These are phyloP conservation scores for Tolypocladium guangdongense DNA, from an alignment of 2,329 filamentous ascomycete species.

Conservation along the genomic window DNA sequence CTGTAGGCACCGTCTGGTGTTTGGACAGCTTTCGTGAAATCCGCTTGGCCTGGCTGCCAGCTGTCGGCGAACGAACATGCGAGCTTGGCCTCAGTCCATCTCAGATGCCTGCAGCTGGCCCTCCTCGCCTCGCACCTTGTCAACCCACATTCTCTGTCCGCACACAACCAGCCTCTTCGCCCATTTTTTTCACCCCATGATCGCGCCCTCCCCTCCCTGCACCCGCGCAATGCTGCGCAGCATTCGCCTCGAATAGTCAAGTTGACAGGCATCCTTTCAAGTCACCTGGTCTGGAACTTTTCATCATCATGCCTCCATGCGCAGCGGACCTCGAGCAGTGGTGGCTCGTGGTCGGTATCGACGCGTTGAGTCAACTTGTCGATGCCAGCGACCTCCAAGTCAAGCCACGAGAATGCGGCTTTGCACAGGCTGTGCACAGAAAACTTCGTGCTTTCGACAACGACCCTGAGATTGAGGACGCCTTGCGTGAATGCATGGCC, in stretches of 20 bases:
- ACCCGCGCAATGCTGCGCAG: background rate
- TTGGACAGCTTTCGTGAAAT: background rate
- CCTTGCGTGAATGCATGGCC: constrained; percentile 10
- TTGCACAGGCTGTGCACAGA: constrained; percentile 18
- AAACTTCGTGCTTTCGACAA: constrained; percentile 21
- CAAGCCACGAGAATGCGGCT: constrained; percentile 18
- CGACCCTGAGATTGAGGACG: constrained; percentile 8
- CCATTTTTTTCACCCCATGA: background rate
- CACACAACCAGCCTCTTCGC: background rate
- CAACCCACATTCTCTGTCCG: background rate
- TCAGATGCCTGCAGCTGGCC: background rate
- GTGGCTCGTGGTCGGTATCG: constrained; percentile 19
- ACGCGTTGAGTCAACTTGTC: constrained; percentile 15
- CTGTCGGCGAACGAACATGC: background rate
- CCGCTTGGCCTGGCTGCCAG: background rate
- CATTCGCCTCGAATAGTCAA: background rate
- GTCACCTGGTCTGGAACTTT: background rate
- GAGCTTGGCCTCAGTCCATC: background rate
- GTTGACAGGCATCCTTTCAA: background rate
- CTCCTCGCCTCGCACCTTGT: background rate
- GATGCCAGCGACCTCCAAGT: constrained; percentile 7
- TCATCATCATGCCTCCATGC: constrained; percentile 19
- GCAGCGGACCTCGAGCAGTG: constrained; percentile 20
- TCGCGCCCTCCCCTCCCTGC: background rate
- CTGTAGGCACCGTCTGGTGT: background rate